phyloP scores from a whole-genome alignment of 768 basidiomycete genomes.

The Termitomyces eurrhizus region DNA sequence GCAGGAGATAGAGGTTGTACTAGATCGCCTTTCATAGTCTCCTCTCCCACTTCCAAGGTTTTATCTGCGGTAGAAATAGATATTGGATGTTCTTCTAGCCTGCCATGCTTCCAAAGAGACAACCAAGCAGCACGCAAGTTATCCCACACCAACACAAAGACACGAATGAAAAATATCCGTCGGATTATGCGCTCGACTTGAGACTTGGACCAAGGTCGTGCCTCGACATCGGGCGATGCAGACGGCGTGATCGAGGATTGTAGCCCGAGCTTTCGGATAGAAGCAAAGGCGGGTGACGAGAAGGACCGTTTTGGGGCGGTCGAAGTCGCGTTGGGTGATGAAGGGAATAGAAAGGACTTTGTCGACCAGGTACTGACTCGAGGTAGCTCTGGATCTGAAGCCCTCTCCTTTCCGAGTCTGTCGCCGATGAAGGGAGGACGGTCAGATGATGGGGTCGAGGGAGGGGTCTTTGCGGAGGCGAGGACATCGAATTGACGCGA shows the following conservation, averaged over 20 bases:
- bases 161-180: conserved; percentile 67
- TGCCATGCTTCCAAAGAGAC: conserved; percentile 29
- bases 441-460: conserved; percentile 49
- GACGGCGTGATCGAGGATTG: conserved; percentile 22
- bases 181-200: conserved; percentile 42
- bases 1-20: conserved; percentile 1
- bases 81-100: conserved; percentile 6
- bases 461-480: conserved; percentile 55
- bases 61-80: conserved; percentile 2
- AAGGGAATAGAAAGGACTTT: conserved; percentile 45
- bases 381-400: conserved; percentile 31
- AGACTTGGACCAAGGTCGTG: conserved; percentile 31
- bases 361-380: conserved; percentile 58
- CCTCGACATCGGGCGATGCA: conserved; percentile 20
- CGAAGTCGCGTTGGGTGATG: conserved; percentile 23
- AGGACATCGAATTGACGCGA: conserved; percentile 81
- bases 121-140: conserved; percentile 60
- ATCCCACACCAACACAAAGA: conserved; percentile 68
- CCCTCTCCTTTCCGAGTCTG: conserved; percentile 18
- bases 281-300: conserved; percentile 55
- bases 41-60: conserved; percentile 5
- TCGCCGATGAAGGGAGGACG: conserved; percentile 26
- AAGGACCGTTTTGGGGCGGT: conserved; percentile 50
- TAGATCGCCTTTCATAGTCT: background rate
- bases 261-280: conserved; percentile 21